Conservation (phyloP, 179 eudicot species). For the Carnegiea gigantea region DNA sequence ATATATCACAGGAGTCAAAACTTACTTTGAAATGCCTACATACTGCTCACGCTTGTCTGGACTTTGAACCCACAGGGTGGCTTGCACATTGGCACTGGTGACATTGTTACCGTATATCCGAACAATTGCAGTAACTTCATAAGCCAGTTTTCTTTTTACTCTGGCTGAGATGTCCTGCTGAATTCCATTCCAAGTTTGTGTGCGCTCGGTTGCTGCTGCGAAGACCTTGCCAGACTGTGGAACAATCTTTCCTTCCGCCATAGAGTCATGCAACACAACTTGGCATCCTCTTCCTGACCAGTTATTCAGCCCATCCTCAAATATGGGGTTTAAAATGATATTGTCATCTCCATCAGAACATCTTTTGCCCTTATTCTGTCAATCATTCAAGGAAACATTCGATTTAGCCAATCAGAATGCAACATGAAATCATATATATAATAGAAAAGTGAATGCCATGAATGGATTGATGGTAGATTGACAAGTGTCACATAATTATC, state of each 20-base stretch:
- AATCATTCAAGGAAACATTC: conserved; percentile 6
- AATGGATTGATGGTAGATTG: no score
- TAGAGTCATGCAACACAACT: conserved; percentile 58
- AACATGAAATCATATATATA: no score
- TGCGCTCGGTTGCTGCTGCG: conserved; percentile 68
- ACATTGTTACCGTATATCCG: conserved; percentile 74
- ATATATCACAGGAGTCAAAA: neutral
- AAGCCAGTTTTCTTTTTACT: conserved; percentile 72
- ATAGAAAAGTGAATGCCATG: no score
- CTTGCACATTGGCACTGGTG: conserved; percentile 49
- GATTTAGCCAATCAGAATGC: neutral
- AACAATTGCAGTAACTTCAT: conserved; percentile 66
- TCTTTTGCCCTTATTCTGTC: conserved; percentile 29
- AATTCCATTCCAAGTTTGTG: conserved; percentile 85
- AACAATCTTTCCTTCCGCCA: conserved; percentile 65
- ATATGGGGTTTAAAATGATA: conserved; percentile 63
- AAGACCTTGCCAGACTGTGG: conserved; percentile 73
- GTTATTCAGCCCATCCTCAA: conserved; percentile 76
- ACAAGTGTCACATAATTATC: no score
- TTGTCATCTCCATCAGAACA: conserved; percentile 45
- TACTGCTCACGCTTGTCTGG: conserved; percentile 75
- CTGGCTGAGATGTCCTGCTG: conserved; percentile 81
- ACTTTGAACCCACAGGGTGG: conserved; percentile 71
- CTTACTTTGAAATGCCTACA: conserved; percentile 66
- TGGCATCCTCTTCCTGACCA: conserved; percentile 92